Base-by-base conservation (phyloP, 2,329 filamentous ascomycete species). In the Hypomyces rosellus region DNA sequence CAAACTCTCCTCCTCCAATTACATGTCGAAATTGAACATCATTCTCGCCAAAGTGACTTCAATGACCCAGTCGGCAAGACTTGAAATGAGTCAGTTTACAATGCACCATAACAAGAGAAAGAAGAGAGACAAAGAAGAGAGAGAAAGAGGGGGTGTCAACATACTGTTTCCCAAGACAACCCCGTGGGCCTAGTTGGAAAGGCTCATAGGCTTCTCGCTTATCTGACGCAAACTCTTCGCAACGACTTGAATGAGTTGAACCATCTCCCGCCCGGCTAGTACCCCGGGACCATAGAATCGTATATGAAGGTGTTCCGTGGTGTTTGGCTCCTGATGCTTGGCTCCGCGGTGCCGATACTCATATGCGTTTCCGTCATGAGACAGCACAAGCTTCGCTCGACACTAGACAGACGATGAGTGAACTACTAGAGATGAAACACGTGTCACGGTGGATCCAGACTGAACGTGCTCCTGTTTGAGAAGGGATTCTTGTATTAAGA, bases 331-430 rank as follows among this genome's bases (percentile, higher is more conserved):
- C 82, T 84, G 1, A 73, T 83, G 48, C 65, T 95, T 18, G 85
- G 74, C 0, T 66, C 95, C 51, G 77, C 77, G 0, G 61, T 84
- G 0, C 48, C 85, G 25, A 85, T 77, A 0, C 72, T 85, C 34
- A 56, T 89, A 34, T 72, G 74, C 37, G 79, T 85, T 46, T 70
- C 84, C 20, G 73, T 84, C 42, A 89, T 96, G 81, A 84, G 77
- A 65, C 85, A 95, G 70, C 86, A 95, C 66, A 85, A 78, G 45
- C 69, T 96, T 59, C 86, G 93, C 68, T 81, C 74, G 30, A 93
- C 81, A 30, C 65, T 95, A 52, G 76, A 60, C 53, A 63, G 63
- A 48, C 57, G 60, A 34, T 66, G 49, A 57, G 40, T 25, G 22
- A 25, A 4, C 22, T 25, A 25, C 7, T n/a, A n/a, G n/a, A n/a